phyloP scores from a whole-genome alignment of 176 grass and related monocot species.

The Hordeum marinum region DNA sequence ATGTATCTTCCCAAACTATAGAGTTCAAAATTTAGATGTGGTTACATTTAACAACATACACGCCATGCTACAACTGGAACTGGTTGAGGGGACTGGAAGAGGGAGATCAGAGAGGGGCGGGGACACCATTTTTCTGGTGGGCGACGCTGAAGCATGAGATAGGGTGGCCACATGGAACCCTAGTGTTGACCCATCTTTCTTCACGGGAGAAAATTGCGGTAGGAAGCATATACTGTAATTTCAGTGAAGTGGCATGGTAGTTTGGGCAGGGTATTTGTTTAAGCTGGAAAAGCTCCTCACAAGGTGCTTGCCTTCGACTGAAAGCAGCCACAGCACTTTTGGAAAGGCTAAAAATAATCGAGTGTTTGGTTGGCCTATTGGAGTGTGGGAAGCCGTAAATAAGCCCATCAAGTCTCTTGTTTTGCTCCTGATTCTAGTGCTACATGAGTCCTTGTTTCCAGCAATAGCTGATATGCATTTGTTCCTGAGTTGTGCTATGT shows the following conservation, averaged over 20 bases:
- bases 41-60: not conserved
- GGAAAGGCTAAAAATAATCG: not conserved
- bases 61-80: not conserved
- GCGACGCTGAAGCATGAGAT: not conserved
- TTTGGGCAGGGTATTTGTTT: not conserved
- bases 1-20: not conserved
- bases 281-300: conserved; percentile 1
- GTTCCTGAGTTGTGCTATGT: not conserved
- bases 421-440: not conserved
- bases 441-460: not conserved
- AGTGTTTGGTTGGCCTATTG: not conserved
- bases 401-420: not conserved
- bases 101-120: not conserved
- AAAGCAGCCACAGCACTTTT: not conserved
- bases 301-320: not conserved
- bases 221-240: not conserved
- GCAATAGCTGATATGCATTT: not conserved
- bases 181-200: not conserved
- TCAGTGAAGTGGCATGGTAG: not conserved
- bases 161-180: not conserved
- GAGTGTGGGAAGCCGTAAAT: not conserved
- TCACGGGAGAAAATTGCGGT: not conserved
- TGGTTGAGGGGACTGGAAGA: not conserved
- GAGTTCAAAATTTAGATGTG: not conserved
- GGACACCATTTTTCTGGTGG: not conserved